Conservation (phyloP, 108 stramenopile genomes). For the Seminavis robusta region DNA sequence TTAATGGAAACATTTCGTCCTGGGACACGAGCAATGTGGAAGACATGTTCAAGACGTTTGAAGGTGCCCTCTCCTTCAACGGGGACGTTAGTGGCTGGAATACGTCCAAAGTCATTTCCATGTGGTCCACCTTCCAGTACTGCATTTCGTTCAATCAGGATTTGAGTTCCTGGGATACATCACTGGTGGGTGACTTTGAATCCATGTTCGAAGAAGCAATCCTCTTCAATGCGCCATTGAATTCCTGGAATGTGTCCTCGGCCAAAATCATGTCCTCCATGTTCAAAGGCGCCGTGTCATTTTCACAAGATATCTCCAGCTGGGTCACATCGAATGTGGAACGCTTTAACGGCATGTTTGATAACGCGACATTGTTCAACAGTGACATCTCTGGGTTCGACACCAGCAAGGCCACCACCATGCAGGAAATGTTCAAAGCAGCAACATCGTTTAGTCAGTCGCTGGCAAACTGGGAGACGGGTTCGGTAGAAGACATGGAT, state of each 20-base stretch:
- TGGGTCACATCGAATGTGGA: constrained; percentile 9
- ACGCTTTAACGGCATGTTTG: constrained; percentile 20
- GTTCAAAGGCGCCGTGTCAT: constrained; percentile 12
- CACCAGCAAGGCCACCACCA: constrained; percentile 3
- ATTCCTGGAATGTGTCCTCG: constrained; percentile 10
- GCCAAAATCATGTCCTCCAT: constrained; percentile 8
- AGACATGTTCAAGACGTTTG: constrained; percentile 20
- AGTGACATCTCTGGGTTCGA: constrained; percentile 15
- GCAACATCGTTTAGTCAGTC: constrained; percentile 23
- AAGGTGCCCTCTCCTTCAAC: constrained; percentile 9
- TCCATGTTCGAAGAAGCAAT: constrained; percentile 1
- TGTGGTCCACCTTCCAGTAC: constrained; percentile 15
- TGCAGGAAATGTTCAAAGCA: constrained; percentile 13
- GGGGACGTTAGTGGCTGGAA: neutral
- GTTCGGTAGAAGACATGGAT: too few species aligned
- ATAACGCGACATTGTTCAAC: constrained; percentile 16
- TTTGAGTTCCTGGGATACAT: constrained; percentile 9
- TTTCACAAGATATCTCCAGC: constrained; percentile 12
- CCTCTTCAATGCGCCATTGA: constrained; percentile 5
- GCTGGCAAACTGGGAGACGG: constrained; percentile 21
- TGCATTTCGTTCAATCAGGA: constrained; percentile 10
- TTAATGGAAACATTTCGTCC: constrained; percentile 2
- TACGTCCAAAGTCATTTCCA: neutral
- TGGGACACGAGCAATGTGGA: constrained; percentile 1
- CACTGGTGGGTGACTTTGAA: neutral